A percentile compares a stretch with the other conserved stretches of the same genome.
Conservation (phyloP, 129 eudicot species). For the Cynara cardunculus region DNA sequence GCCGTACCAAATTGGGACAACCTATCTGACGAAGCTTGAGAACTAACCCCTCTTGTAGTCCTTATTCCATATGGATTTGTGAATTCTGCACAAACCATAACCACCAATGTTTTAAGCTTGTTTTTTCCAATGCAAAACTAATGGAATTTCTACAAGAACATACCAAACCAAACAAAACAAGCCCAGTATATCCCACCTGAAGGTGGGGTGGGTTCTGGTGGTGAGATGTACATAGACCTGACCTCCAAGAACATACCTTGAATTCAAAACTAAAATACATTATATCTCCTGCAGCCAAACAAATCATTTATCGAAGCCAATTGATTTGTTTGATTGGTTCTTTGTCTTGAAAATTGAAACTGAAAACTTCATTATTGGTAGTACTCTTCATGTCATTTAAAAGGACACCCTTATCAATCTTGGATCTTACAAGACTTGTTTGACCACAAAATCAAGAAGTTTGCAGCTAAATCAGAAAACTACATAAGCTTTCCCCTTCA, state of each 20-base stretch:
- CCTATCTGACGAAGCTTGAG: slow-evolving; percentile 78
- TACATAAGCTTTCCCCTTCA: no score
- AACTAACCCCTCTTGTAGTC: slow-evolving; percentile 44
- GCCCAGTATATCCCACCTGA: neutral
- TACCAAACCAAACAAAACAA: neutral
- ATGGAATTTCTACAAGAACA: neutral
- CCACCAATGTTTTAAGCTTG: slow-evolving; percentile 7
- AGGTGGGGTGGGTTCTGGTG: neutral
- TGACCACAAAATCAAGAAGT: no score
- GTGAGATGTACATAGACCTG: neutral
- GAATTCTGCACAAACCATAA: slow-evolving; percentile 57
- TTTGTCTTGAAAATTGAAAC: neutral
- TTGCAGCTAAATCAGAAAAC: no score
- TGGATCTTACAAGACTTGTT: no score
- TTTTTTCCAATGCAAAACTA: neutral
- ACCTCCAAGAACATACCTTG: neutral
- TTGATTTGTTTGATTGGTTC: neutral
- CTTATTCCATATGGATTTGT: slow-evolving; percentile 79
- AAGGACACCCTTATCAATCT: no score
- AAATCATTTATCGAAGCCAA: neutral
- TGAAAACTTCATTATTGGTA: neutral
- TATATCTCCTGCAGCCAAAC: neutral
- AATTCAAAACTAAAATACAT: neutral
- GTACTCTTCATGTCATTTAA: neutral
- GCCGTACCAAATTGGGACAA: slow-evolving; percentile 90